A percentile compares a stretch with the other conserved stretches of the same genome.
phyloP scores from a whole-genome alignment of 805 yeast species.

The Wickerhamomyces rabaulensis region DNA sequence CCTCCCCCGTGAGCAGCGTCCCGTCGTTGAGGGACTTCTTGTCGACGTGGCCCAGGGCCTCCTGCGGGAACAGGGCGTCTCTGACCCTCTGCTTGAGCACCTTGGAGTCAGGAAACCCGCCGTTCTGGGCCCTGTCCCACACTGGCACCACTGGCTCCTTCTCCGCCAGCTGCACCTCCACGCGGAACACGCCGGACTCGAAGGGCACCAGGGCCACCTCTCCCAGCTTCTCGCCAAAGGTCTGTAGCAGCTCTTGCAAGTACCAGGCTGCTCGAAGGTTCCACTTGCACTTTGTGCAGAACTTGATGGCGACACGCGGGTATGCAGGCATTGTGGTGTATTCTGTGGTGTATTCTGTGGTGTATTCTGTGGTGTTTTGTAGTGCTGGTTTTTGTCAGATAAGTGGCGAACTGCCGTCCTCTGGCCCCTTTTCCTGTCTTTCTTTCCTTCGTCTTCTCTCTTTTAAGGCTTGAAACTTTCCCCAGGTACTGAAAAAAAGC shows the following conservation, averaged over 20 bases:
- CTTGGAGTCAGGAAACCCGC: constrained; percentile 87
- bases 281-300: constrained; percentile 87
- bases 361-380: too few species aligned
- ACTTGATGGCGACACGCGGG: constrained; percentile 64
- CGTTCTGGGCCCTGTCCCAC: constrained; percentile 59
- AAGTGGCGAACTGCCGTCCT: too few species aligned
- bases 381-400: too few species aligned
- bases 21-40: constrained; percentile 18
- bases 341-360: too few species aligned
- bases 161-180: constrained; percentile 40
- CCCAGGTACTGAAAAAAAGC: too few species aligned
- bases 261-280: constrained; percentile 86
- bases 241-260: constrained; percentile 76
- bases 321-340: too few species aligned
- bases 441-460: too few species aligned
- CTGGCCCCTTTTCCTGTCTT: too few species aligned
- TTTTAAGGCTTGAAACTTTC: too few species aligned
- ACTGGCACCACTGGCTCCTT: constrained; percentile 29
- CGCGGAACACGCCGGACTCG: constrained; percentile 53
- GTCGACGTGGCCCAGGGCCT: constrained; percentile 63
- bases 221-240: constrained; percentile 56
- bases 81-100: constrained; percentile 64
- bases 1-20: constrained; percentile 8
- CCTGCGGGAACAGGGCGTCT: constrained; percentile 49
- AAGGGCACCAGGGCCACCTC: constrained; percentile 49